phyloP scores from a whole-genome alignment of 2,329 filamentous ascomycete genomes.

The Paraconiothyrium brasiliense region DNA sequence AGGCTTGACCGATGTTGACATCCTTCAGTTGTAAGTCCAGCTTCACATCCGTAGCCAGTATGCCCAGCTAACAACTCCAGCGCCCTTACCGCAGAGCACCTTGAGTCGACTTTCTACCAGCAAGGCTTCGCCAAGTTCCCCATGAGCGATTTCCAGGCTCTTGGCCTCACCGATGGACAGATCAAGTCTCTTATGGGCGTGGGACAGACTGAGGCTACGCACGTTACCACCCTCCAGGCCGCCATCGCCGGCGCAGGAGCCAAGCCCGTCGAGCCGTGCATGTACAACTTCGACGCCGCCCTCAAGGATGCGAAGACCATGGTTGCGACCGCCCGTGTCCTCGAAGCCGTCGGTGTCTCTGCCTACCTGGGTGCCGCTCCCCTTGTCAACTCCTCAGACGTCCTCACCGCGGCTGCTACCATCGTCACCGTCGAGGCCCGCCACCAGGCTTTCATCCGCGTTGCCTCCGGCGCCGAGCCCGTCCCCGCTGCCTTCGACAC shows the following conservation, averaged over 20 bases:
- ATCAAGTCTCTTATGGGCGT: constrained; percentile 70
- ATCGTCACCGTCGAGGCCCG: constrained; percentile 79
- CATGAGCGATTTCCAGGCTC: constrained; percentile 69
- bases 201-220: constrained; percentile 69
- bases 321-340: constrained; percentile 73
- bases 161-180: constrained; percentile 65
- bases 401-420: constrained; percentile 72
- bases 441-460: constrained; percentile 77
- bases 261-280: constrained; percentile 73
- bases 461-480: constrained; percentile 65
- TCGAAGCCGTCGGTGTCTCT: constrained; percentile 79
- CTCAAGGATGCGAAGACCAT: constrained; percentile 73
- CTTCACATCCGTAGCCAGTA: constrained; percentile 20
- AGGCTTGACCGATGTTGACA: constrained; percentile 60
- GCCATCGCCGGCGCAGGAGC: constrained; percentile 70
- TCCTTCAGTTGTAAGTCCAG: constrained; percentile 62
- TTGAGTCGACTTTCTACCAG: constrained; percentile 77
- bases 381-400: constrained; percentile 66
- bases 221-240: constrained; percentile 68
- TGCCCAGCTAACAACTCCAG: constrained; percentile 53
- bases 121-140: constrained; percentile 75
- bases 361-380: constrained; percentile 76
- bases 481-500: constrained; percentile 76
- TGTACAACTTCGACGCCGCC: constrained; percentile 70
- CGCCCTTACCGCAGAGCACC: constrained; percentile 77